Base-by-base conservation (phyloP, 352 stramenopile genomes). In the Phytophthora sp. region DNA sequence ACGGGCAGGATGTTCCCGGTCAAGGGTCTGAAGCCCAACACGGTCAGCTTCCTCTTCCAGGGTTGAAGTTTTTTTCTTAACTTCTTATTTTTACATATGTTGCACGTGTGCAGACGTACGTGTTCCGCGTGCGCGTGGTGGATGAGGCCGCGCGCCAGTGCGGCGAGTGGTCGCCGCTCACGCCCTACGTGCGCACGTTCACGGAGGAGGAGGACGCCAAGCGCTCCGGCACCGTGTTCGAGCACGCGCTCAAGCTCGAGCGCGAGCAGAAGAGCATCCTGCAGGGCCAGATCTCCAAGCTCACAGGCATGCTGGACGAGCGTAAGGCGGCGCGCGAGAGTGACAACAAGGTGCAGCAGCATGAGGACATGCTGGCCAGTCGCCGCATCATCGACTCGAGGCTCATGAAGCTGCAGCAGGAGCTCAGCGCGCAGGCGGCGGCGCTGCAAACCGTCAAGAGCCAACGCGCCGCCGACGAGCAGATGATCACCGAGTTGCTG, bases 181-280 rank as follows among this genome's bases (percentile, higher is more conserved):
- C 76, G 17, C 26, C 76, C 0, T 91, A 95, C 41, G 65, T 87
- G 41, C 87, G 87, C 66, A 95, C 84, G 46, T 95, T 95, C 62
- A 94, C 84, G 57, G 87, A 95, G 53, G 87, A 95, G 48, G 84
- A 95, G 50, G 87, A 95, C 38, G 86, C 85, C 41, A 95, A 95
- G 74, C 87, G 87, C 26, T 85, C 84, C 6, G 85, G 87, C 34
- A 95, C 87, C 10, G 84, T 90, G 39, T 95, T 91, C 69, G 87
- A 95, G 62, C 87, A 95, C 60, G 85, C 87, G 24, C 65, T 95
- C 24, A 89, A 89, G 59, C 71, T 95, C 2, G 87, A 95, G 48
- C 79, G 84, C 7, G 77, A 91, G 64, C 84, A 94, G 30, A 93
- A 93, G 52, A 72, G 45, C 0, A 46, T 78, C 26, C 62, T 95